Evolutionary conservation across 2,329 filamentous ascomycete species (phyloP).

Genomic region (Diplocarpon mali): DNA sequence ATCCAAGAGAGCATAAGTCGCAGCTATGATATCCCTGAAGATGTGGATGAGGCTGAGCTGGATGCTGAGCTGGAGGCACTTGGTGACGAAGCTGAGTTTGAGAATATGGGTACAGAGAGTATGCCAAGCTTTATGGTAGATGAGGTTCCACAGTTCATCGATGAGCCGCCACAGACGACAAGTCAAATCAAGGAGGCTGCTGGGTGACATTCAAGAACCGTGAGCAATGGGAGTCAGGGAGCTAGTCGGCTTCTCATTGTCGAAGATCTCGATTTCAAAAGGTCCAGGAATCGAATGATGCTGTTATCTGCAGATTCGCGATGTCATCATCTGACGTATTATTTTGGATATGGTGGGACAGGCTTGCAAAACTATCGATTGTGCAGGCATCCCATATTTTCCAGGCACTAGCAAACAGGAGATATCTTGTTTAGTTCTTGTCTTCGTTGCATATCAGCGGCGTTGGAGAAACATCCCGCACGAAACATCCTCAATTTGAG

Average conservation of each 20-base stretch:
- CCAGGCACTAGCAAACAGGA: no score
- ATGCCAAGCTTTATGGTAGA: constrained; percentile 85
- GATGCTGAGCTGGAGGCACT: constrained; percentile 94
- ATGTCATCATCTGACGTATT: no score
- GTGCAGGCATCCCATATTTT: no score
- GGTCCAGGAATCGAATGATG: not conserved
- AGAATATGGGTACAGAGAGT: constrained; percentile 43
- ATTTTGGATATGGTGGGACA: no score
- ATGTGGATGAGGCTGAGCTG: constrained; percentile 91
- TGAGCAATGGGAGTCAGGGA: not conserved
- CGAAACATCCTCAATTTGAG: no score
- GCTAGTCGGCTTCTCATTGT: not conserved
- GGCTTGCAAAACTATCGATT: no score
- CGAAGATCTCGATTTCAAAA: not conserved
- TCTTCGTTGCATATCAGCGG: no score
- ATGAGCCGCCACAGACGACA: constrained; percentile 67
- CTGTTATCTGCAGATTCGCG: no score
- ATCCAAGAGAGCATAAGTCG: constrained; percentile 90
- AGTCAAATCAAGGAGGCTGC: constrained; percentile 76
- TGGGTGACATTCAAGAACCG: constrained; percentile 28
- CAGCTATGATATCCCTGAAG: constrained; percentile 90
- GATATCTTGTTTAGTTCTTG: no score
- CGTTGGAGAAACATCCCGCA: no score
- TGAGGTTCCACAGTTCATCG: constrained; percentile 80
- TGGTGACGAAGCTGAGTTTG: constrained; percentile 86